phyloP scores from a whole-genome alignment of 495 filamentous ascomycete genomes.

The Arthonia radiata region DNA sequence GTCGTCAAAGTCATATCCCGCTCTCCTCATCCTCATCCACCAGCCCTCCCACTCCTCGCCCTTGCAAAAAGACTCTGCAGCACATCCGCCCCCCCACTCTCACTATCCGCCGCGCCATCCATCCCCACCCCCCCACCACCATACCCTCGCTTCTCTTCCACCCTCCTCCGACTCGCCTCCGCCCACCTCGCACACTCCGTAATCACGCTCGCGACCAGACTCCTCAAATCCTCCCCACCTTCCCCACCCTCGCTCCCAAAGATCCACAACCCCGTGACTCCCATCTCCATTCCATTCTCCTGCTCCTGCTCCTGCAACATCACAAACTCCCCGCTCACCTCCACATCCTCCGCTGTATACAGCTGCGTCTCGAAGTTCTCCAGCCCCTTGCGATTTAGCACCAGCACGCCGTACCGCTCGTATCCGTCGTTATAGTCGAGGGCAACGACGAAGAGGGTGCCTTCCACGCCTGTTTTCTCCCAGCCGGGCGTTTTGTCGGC shows the following conservation, averaged over 20 bases:
- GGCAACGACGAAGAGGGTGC: slow-evolving; percentile 58
- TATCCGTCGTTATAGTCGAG: slow-evolving; percentile 11
- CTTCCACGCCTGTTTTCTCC: slow-evolving; percentile 58
- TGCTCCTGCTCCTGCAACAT: slow-evolving; percentile 23
- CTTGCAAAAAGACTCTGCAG: too few relatives aligned
- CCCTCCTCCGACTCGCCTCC: slow-evolving; percentile 19
- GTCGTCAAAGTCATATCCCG: too few relatives aligned
- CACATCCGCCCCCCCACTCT: too few relatives aligned
- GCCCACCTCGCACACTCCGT: slow-evolving; percentile 27
- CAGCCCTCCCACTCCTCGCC: too few relatives aligned
- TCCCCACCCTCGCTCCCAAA: slow-evolving; percentile 29
- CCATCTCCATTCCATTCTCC: slow-evolving; percentile 4
- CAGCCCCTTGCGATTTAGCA: slow-evolving; percentile 34
- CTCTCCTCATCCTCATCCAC: too few relatives aligned
- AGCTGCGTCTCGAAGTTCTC: slow-evolving; percentile 32
- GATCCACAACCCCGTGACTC: slow-evolving; percentile 36
- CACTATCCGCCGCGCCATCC: too few relatives aligned
- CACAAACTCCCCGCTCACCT: slow-evolving; percentile 34
- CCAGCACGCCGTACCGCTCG: slow-evolving; percentile 32
- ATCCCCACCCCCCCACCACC: too few relatives aligned
- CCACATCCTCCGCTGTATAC: slow-evolving; percentile 17
- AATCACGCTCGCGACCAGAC: slow-evolving; percentile 27
- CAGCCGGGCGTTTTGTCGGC: too few relatives aligned
- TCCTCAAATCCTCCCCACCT: slow-evolving; percentile 24
- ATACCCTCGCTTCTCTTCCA: too few relatives aligned